Conservation (phyloP, 2,329 filamentous ascomycete genomes). For the Uncinocarpus reesii region DNA sequence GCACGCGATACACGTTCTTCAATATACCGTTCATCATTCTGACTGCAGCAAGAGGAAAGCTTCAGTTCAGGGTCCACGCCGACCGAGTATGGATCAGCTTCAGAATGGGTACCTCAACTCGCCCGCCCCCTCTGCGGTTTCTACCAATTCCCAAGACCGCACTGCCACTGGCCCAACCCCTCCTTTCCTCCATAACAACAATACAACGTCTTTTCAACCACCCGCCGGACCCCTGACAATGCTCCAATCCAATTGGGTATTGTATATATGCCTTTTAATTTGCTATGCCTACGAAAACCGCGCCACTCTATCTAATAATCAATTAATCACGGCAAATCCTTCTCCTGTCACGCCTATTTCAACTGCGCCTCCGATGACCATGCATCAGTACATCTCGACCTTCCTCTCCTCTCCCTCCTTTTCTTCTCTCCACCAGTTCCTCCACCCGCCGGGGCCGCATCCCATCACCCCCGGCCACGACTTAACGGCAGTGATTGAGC, state of each 20-base stretch:
- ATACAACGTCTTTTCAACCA: not conserved
- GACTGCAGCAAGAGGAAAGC: not conserved
- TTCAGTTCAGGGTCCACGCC: not conserved
- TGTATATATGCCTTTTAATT: conserved; percentile 27
- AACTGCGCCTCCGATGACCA: not conserved
- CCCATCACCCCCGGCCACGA: conserved; percentile 17
- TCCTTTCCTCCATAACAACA: not conserved
- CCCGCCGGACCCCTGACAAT: conserved; percentile 19
- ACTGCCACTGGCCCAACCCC: not conserved
- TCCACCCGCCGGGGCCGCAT: conserved; percentile 11
- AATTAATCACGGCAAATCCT: not conserved
- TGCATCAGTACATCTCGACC: conserved; percentile 20
- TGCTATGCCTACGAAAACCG: conserved; percentile 28
- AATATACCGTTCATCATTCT: conserved; percentile 14
- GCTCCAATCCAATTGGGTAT: conserved; percentile 27
- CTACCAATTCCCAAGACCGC: not conserved
- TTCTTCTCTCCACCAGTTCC: conserved; percentile 16
- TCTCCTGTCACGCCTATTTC: not conserved
- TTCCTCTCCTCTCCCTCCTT: conserved; percentile 17
- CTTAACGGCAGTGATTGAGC: conserved; percentile 24
- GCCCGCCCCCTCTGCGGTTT: not conserved
- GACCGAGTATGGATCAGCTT: not conserved
- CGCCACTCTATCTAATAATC: not conserved
- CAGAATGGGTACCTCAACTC: not conserved
- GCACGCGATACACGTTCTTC: conserved; percentile 24